Base-by-base conservation (phyloP, 768 basidiomycete species). In the Xerocomellus chrysenteron region DNA sequence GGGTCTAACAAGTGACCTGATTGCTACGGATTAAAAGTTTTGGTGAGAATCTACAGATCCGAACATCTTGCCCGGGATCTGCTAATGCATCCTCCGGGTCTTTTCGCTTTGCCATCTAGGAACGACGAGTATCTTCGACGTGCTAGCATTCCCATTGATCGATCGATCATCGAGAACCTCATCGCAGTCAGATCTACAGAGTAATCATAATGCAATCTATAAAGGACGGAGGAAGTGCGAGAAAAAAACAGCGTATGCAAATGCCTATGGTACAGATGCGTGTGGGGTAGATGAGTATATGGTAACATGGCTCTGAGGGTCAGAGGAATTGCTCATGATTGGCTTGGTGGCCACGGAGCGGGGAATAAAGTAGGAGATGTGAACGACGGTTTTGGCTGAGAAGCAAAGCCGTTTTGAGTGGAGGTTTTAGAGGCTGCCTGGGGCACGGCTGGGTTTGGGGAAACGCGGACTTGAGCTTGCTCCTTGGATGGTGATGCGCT, bases 51-150 rank as follows among this genome's bases (percentile, higher is more conserved):
- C 16, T 33, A 44, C 59, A 26, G 30, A 58, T 14, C 2, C 28
- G 1, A 17, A 49, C 8, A 28, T 48, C 21, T 51, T 44, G 43
- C 35, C 3, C 5, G 35, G 21, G 19, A 41, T 35, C 41, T 17
- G 26, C 52, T 59, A 12, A 56, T 8, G 9, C 19, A 2, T 24
- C 24, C 2, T 35, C 30, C 41, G 21, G 24, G 16, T 9, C 28
- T n/a, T 17, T 11, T 26, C 19, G 24, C 16, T 17, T 26, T 28
- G 24, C 17, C 16, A 21, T 43, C 24, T 30, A 82, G 82, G 83
- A 83, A 83, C 58, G 79, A 82, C 59, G 76, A 76, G 9, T 83
- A 83, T 62, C 73, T 84, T 30, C 58, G 52, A 28, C 68, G 65
- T 13, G 76, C 74, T 5, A 69, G 71, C 47, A 80, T 83, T 16